Evolutionary conservation across 352 stramenopile genomes (phyloP).

Genomic region (Phytopythium vexans): DNA sequence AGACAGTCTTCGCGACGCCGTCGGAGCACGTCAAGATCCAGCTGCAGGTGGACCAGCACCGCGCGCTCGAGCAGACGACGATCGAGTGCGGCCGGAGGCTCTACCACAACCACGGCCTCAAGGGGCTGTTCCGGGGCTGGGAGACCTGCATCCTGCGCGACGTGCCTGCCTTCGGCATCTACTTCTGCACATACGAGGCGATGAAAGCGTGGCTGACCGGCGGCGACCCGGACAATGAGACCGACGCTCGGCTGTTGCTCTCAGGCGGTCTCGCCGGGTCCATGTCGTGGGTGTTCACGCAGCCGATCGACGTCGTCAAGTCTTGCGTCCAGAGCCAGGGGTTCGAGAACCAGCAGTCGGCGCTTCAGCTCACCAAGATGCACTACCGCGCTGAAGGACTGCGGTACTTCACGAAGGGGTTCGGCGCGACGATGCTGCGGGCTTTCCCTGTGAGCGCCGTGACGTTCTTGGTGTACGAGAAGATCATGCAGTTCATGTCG

Average conservation of each 20-base stretch:
- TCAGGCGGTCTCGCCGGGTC: constrained; percentile 71
- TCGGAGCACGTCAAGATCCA: constrained; percentile 86
- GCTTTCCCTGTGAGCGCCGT: constrained; percentile 84
- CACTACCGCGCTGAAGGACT: constrained; percentile 48
- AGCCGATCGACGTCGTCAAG: constrained; percentile 90
- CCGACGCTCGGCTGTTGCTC: constrained; percentile 66
- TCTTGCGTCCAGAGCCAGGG: constrained; percentile 83
- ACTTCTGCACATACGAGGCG: constrained; percentile 82
- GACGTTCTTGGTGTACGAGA: constrained; percentile 86
- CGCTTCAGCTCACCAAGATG: constrained; percentile 36
- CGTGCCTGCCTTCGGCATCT: constrained; percentile 74
- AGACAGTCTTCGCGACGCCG: constrained; percentile 67
- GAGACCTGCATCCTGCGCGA: constrained; percentile 67
- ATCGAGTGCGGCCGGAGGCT: constrained; percentile 48
- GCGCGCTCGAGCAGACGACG: constrained; percentile 37
- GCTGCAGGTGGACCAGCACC: constrained; percentile 60
- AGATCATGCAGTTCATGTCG: constrained; percentile 78
- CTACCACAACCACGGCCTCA: constrained; percentile 29
- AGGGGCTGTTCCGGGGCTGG: constrained; percentile 65
- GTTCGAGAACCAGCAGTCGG: constrained; percentile 38
- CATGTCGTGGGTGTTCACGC: constrained; percentile 73
- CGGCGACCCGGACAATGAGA: constrained; percentile 58
- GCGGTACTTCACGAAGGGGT: constrained; percentile 81
- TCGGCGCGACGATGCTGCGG: constrained; percentile 71
- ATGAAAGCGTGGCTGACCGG: constrained; percentile 51